Evolutionary conservation across 2,329 filamentous ascomycete species (phyloP), one percentile per base, ranked within the genome.

Genomic region (Albophoma yamanashiensis): DNA sequence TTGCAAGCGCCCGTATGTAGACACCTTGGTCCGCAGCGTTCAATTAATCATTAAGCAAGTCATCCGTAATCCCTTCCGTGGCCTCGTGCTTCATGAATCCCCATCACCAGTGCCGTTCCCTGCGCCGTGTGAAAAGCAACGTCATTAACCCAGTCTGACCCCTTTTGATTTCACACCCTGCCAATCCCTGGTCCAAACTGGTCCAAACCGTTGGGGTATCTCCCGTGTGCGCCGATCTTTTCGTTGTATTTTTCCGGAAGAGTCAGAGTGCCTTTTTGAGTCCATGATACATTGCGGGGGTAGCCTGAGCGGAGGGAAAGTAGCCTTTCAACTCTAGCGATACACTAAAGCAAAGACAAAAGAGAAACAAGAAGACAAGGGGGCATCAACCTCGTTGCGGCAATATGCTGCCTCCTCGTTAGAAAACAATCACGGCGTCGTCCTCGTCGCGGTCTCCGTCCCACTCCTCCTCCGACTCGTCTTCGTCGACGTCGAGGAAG

Each of bases 401-500:
- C 50, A 22, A 14, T 25, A 40, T 11, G 14, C 15, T n/a, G 40
- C 56, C 12, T 3, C 12, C 42, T 59, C 61, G 66, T 55, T 62
- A 64, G 67, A 67, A 72, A 38, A 69, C 63, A 58, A 73, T 67
- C n/a, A 73, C 66, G 22, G 66, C 59, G 47, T 70, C 68, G 39
- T 74, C 78, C 39, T 79, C 78, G 61, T 82, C 79, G 42, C 78
- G 74, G 56, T 83, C 81, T 5, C 82, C 83, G 57, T 85, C 79
- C 83, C 80, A 83, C 38, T 84, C 81, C 0, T 76, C 81, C 72
- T 83, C 82, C 3, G 76, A 77, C 43, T 83, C 79, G 42, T 83
- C 81, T 60, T 82, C 79, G 4, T 78, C 79, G 3, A 77, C 74
- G 72, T 89, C 73, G 17, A 89, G 71, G 66, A 93, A 92, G 69